phyloP scores from a whole-genome alignment of 192 early-diverging fungal genomes.

The Podochytrium sp. region DNA sequence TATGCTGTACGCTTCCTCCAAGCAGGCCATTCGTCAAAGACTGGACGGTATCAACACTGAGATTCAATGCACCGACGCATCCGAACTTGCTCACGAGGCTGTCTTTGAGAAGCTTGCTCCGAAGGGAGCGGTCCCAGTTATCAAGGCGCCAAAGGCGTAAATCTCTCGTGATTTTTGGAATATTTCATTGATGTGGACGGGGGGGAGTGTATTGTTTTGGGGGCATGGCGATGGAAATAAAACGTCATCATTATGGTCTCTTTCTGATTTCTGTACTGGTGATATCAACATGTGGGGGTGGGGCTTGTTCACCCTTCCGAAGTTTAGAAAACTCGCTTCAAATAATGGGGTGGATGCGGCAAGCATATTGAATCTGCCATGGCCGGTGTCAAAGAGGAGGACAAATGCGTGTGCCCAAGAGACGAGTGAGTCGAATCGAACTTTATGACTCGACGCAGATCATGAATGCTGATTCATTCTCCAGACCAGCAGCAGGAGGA shows the following conservation, averaged over 20 bases:
- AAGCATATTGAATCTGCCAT: conserved; percentile 34
- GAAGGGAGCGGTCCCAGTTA: conserved; percentile 29
- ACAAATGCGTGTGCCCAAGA: conserved; percentile 30
- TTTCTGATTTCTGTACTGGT: too few species aligned
- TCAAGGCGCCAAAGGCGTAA: conserved; percentile 36
- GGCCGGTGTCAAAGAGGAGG: conserved; percentile 25
- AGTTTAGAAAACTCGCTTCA: too few species aligned
- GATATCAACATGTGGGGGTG: too few species aligned
- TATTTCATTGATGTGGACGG: too few species aligned
- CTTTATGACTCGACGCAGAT: too few species aligned
- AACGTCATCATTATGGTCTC: too few species aligned
- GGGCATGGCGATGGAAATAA: too few species aligned
- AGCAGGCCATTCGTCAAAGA: conserved; percentile 72
- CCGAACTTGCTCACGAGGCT: conserved; percentile 71
- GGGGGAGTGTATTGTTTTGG: too few species aligned
- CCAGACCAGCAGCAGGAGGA: too few species aligned
- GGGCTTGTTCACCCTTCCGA: too few species aligned
- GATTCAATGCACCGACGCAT: conserved; percentile 83
- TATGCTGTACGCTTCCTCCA: conserved; percentile 93
- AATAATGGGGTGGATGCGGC: conserved; percentile 40
- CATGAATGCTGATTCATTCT: too few species aligned
- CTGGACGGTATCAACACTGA: conserved; percentile 76
- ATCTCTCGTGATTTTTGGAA: too few species aligned
- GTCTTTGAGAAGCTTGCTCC: conserved; percentile 71
- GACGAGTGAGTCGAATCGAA: neutral